Base-by-base conservation (phyloP, 192 early-diverging fungal species). In the Rhizoclosmatium sp. region DNA sequence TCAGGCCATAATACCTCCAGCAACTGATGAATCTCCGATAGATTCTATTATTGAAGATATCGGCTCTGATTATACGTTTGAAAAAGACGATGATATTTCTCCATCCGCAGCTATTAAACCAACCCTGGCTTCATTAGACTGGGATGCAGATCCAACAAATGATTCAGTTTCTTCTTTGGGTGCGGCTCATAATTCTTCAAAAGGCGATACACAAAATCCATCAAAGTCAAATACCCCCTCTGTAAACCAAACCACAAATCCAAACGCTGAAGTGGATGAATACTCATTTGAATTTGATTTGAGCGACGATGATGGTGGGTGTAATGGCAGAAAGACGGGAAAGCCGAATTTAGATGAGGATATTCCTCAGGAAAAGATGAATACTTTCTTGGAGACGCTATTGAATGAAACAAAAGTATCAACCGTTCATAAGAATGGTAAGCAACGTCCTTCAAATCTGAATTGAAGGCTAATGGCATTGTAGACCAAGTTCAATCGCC, bases 231-330 rank as follows among this genome's bases (percentile, higher is more conserved):
- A 12, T 21, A 0, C 40, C 23, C 9, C 23, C 1, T 7, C 23
- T 46, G 65, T 64, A 0, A 5, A 5, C 9, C 61, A 64, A 64
- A n/a, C 61, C 5, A 40, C 9, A 9, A 7, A 64, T 23, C 61
- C 51, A 7, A 45, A 56, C 14, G 51, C n/a, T 2, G 69, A 16
- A 19, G 16, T n/a, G 5, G 69, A 71, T 47, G 69, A 46, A 23
- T 71, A 71, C 54, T 71, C 69, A 23, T 71, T 71, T 71, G 69
- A 71, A 5, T 71, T 71, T 71, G 69, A 71, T 41, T 46, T 23
- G 7, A 71, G 54, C 19, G 69, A 71, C 5, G 69, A n/a, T 48
- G 66, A 3, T 19, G 60, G 0, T 19, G 39, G 60, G 0, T 0
- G 23, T 23, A 1, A 62, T 21, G 23, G 21, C 21, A 62, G 9